Base-by-base conservation (phyloP, 108 stramenopile genomes). In the Craspedostauros australis region DNA sequence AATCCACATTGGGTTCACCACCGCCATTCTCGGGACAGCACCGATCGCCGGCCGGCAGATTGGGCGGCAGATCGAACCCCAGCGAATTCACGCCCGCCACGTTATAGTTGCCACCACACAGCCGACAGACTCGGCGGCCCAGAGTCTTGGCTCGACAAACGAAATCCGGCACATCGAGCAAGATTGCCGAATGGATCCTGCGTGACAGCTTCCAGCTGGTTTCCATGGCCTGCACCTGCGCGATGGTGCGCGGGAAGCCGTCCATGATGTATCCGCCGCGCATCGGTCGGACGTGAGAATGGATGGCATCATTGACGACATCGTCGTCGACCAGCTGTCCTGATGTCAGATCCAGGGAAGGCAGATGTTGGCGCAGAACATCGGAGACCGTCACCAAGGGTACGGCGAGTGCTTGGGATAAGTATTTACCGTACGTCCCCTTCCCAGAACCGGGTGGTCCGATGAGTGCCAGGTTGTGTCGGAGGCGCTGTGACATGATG, bases 241-340 rank as follows among this genome's bases (percentile, higher is more conserved):
- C 25, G 20, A 64, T 24, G 14, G 75, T 86, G 33, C 91, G 67
- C 2, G 91, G 91, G 66, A 79, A 92, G 8, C 91, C 86, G 55
- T 92, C 91, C 54, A 92, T 48, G 9, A 92, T 50, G 38, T 55
- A 75, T 2, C 61, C 70, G 49, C 12, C 14, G 19, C 8, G 27
- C 22, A 15, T 29, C 33, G 25, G 23, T 15, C 7, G 3, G 6
- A 3, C 22, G 15, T 37, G n/a, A 39, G 12, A 15, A 19, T 25
- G 40, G 1, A 91, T 38, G 22, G 57, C 59, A 40, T 71, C 57
- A 33, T 41, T 66, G 20, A 87, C 90, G 30, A 76, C 36, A 6
- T 54, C 12, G 54, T 80, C 73, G 19, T 86, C 75, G 0, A 80
- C 67, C 14, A 91, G 50, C 30, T 60, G 51, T n/a, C 90, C 90